phyloP scores from a whole-genome alignment of 208 protist species.

The Wallacemonas sp. region DNA sequence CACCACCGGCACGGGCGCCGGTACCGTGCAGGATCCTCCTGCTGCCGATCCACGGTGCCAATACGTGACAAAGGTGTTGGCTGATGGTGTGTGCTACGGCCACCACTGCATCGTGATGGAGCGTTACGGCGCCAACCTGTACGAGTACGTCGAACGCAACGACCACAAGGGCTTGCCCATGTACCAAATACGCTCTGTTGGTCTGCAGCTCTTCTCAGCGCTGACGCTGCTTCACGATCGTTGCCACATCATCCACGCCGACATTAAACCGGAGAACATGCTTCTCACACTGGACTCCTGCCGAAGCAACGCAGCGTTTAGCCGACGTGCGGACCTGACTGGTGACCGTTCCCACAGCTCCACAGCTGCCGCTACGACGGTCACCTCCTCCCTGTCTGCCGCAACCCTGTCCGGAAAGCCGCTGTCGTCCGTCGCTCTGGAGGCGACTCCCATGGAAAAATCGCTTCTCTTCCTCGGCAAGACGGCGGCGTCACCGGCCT shows the following conservation, averaged over 20 bases:
- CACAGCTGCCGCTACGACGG: too few species aligned
- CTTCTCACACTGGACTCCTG: slow-evolving; percentile 77
- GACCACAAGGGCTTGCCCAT: slow-evolving; percentile 78
- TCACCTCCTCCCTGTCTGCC: too few species aligned
- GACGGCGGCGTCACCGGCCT: slow-evolving; percentile 1
- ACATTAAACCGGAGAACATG: slow-evolving; percentile 96
- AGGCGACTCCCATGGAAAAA: slow-evolving; percentile 7
- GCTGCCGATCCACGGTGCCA: slow-evolving; percentile 58
- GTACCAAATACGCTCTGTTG: slow-evolving; percentile 86
- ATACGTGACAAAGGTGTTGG: slow-evolving; percentile 67
- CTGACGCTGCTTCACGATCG: slow-evolving; percentile 89
- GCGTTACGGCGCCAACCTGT: slow-evolving; percentile 90
- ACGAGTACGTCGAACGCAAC: slow-evolving; percentile 83
- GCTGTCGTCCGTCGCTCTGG: not conserved
- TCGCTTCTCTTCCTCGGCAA: slow-evolving; percentile 4
- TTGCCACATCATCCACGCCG: slow-evolving; percentile 95
- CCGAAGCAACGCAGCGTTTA: slow-evolving; percentile 12
- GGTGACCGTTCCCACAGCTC: not conserved
- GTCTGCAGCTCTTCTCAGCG: slow-evolving; percentile 90
- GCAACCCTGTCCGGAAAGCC: not conserved
- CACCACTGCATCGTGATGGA: slow-evolving; percentile 93
- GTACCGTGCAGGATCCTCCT: slow-evolving; percentile 29
- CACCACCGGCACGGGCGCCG: not conserved
- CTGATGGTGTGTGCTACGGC: slow-evolving; percentile 75
- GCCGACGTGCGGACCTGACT: not conserved